Evolutionary conservation across 495 filamentous ascomycete genomes (phyloP).

Genomic region (Aspergillus haitiensis): DNA sequence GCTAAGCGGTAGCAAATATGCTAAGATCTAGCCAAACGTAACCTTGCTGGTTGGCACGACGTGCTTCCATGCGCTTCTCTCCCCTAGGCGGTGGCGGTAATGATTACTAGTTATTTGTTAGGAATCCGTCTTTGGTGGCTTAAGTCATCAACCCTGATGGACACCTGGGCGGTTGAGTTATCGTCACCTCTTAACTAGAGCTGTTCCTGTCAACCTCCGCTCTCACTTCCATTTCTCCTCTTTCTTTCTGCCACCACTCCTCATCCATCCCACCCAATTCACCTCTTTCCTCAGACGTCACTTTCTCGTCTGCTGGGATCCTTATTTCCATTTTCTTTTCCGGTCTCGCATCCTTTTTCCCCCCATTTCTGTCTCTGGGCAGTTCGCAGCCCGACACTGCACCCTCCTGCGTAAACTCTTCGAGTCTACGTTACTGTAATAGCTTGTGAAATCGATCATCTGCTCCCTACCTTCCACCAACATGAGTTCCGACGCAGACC

Average conservation of each 20-base stretch:
- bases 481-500: slow-evolving; percentile 73
- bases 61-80: slow-evolving; percentile 45
- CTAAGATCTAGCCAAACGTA: background rate
- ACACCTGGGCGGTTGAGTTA: slow-evolving; percentile 25
- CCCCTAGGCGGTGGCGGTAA: slow-evolving; percentile 33
- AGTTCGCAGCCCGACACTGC: slow-evolving; percentile 17
- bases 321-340: slow-evolving; percentile 5
- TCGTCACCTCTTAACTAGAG: slow-evolving; percentile 49
- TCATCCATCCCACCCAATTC: slow-evolving; percentile 24
- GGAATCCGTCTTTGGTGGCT: slow-evolving; percentile 33
- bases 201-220: slow-evolving; percentile 29
- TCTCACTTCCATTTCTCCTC: slow-evolving; percentile 27
- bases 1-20: slow-evolving; percentile 2
- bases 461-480: slow-evolving; percentile 29
- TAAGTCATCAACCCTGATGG: slow-evolving; percentile 37
- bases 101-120: background rate
- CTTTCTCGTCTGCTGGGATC: slow-evolving; percentile 29
- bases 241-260: slow-evolving; percentile 22
- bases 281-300: slow-evolving; percentile 25
- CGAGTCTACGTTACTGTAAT: slow-evolving; percentile 26
- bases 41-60: slow-evolving; percentile 25
- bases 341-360: slow-evolving; percentile 4
- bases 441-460: slow-evolving; percentile 13
- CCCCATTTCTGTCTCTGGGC: slow-evolving; percentile 18
- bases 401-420: slow-evolving; percentile 23